Conservation (phyloP, 345 rosid species). For the Citrus mangshanensis region DNA sequence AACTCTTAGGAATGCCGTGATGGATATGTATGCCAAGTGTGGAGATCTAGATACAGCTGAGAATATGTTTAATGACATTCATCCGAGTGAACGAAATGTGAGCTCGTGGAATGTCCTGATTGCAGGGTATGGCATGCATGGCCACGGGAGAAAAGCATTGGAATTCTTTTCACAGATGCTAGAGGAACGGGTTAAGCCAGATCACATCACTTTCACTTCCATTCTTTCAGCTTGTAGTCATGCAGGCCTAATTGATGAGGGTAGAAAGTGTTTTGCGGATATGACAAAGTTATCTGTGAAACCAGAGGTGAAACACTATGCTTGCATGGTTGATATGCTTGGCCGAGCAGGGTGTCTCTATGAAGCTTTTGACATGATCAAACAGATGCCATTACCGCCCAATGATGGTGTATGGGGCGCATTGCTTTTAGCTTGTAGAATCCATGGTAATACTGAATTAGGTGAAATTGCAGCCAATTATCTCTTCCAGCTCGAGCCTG, state of each 20-base stretch:
- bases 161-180: constrained; percentile 45
- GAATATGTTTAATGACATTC: constrained; percentile 35
- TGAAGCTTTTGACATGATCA: constrained; percentile 46
- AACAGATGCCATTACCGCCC: constrained; percentile 47
- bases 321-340: constrained; percentile 66
- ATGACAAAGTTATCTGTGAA: constrained; percentile 36
- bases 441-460: constrained; percentile 42
- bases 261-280: constrained; percentile 42
- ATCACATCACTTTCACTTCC: constrained; percentile 52
- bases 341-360: constrained; percentile 53
- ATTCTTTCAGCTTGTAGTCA: constrained; percentile 65
- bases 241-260: constrained; percentile 53
- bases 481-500: constrained; percentile 44
- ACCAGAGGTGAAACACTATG: constrained; percentile 44
- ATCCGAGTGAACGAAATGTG: constrained; percentile 26
- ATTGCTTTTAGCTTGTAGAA: constrained; percentile 57
- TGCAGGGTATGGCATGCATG: constrained; percentile 54
- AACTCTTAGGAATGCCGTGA: constrained; percentile 41
- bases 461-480: constrained; percentile 46
- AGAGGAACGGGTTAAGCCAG: constrained; percentile 39
- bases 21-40: constrained; percentile 60
- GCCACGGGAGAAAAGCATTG: constrained; percentile 40
- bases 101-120: constrained; percentile 57
- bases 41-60: constrained; percentile 48
- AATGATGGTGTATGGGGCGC: constrained; percentile 58